phyloP scores from a whole-genome alignment of 129 eudicot genomes.

The Ambrosia trifida region DNA sequence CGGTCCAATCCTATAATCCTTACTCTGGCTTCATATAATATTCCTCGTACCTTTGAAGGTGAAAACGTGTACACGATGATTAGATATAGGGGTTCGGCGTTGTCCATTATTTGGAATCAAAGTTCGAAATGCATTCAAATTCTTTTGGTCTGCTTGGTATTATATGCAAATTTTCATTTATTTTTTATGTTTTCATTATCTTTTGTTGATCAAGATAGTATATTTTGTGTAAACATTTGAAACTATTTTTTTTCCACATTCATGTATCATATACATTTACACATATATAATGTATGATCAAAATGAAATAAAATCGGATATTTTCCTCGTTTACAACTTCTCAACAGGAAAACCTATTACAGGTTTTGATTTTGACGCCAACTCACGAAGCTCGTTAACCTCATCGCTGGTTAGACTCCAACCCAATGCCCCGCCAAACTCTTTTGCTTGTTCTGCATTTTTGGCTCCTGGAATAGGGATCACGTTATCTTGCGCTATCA shows the following conservation, averaged over 20 bases:
- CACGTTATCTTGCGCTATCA: slow-evolving; percentile 87
- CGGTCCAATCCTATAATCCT: slow-evolving; percentile 78
- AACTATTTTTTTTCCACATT: slow-evolving; percentile 35
- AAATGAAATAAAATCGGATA: neutral
- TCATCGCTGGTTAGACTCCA: slow-evolving; percentile 71
- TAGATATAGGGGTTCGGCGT: slow-evolving; percentile 36
- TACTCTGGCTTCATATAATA: slow-evolving; percentile 67
- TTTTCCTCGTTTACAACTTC: slow-evolving; percentile 43
- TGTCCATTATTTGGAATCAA: slow-evolving; percentile 38
- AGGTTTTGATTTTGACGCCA: slow-evolving; percentile 75
- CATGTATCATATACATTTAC: slow-evolving; percentile 32
- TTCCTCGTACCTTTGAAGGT: slow-evolving; percentile 3
- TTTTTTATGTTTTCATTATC: neutral
- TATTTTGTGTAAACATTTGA: slow-evolving; percentile 35
- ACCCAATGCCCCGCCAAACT: slow-evolving; percentile 86
- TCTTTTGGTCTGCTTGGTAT: slow-evolving; percentile 35
- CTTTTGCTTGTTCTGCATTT: slow-evolving; percentile 82
- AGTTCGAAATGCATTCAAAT: slow-evolving; percentile 29
- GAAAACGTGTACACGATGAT: slow-evolving; percentile 36
- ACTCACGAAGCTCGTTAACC: slow-evolving; percentile 74
- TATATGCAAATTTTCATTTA: slow-evolving; percentile 19
- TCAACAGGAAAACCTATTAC: slow-evolving; percentile 84
- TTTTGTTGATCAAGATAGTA: slow-evolving; percentile 28
- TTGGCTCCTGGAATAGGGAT: slow-evolving; percentile 97
- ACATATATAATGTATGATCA: slow-evolving; percentile 16